Conservation (phyloP, 345 rosid species). For the Trapa incisa region DNA sequence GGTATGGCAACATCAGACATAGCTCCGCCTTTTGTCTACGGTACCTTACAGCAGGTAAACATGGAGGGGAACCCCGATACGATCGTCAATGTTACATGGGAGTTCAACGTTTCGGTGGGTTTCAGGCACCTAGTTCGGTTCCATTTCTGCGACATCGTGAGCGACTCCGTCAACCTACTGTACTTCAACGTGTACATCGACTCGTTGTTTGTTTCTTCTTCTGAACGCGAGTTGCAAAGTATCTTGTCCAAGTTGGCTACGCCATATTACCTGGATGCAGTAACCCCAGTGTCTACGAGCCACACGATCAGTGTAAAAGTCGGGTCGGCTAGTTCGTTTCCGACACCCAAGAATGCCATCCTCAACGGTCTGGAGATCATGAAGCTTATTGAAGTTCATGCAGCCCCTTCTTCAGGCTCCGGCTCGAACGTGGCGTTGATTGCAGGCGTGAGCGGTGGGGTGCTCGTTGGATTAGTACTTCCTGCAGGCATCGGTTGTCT, state of each 20-base stretch:
- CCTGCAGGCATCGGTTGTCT: constrained; percentile 29
- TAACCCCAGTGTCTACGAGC: constrained; percentile 20
- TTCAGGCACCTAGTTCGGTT: constrained; percentile 65
- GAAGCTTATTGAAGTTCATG: constrained; percentile 38
- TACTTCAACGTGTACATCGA: constrained; percentile 67
- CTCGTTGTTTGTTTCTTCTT: constrained; percentile 16
- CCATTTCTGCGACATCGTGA: constrained; percentile 78
- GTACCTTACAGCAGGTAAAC: constrained; percentile 54
- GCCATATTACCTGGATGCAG: constrained; percentile 42
- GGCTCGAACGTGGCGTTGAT: constrained; percentile 28
- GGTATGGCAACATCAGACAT: constrained; percentile 39
- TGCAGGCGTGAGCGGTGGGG: constrained; percentile 30
- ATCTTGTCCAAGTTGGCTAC: constrained; percentile 22
- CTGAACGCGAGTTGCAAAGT: constrained; percentile 42
- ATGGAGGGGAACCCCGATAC: constrained; percentile 28
- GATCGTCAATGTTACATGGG: constrained; percentile 81
- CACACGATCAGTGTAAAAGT: constrained; percentile 43
- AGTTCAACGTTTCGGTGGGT: constrained; percentile 47
- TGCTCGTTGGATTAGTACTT: constrained; percentile 14
- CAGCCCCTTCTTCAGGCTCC: constrained; percentile 13
- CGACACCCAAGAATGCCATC: constrained; percentile 35
- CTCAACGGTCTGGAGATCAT: constrained; percentile 71
- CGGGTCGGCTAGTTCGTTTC: constrained; percentile 24
- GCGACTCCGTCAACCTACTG: constrained; percentile 34
- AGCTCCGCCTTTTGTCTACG: constrained; percentile 68